Base-by-base conservation (phyloP, 805 yeast genomes). In the Starmerella bombi region DNA sequence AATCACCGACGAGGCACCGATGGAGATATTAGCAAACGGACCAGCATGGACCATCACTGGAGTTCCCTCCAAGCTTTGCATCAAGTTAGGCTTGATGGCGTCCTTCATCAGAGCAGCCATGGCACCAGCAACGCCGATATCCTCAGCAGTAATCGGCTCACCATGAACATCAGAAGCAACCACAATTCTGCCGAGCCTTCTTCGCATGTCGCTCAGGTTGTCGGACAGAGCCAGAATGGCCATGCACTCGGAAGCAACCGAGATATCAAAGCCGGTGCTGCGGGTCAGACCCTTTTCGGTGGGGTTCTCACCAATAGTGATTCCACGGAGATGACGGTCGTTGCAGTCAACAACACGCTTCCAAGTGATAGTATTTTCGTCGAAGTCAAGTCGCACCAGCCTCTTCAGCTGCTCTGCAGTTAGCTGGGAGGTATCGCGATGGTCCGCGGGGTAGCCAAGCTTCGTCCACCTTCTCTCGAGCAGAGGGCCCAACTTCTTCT, bases 31-130 rank as follows among this genome's bases (percentile, higher is more conserved):
- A 50, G 97, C 97, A 61, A 88, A 88, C 22, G 97, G 97, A 48
- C 97, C 97, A 31, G 96, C 96, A 59, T 88, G 97, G 16, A 88
- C 94, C 56, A 88, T 76, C 20, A 88, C 97, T 5, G 97, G 97
- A 6, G 96, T 86, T 45, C 97, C 97, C 64, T 88, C 96, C 46
- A 88, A 71, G 37, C 96, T 83, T 64, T 88, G 97, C 97, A 88
- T 88, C 59, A 88, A 63, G 59, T 83, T 88, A 50, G 97, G 97
- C 66, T 86, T 88, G 59, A 88, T 77, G 19, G 97, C 94, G 59
- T 88, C 97, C 65, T 85, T 88, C 70, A 88, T 68, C 56, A 88
- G 70, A 10, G 97, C 96, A 37, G 96, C 80, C 47, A 88, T 65
- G 15, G 97, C 97, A 56, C 97, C 97, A 21, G 94, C 94, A 61